phyloP scores from a whole-genome alignment of 1,139 yeast genomes.

The Candida albicans region DNA sequence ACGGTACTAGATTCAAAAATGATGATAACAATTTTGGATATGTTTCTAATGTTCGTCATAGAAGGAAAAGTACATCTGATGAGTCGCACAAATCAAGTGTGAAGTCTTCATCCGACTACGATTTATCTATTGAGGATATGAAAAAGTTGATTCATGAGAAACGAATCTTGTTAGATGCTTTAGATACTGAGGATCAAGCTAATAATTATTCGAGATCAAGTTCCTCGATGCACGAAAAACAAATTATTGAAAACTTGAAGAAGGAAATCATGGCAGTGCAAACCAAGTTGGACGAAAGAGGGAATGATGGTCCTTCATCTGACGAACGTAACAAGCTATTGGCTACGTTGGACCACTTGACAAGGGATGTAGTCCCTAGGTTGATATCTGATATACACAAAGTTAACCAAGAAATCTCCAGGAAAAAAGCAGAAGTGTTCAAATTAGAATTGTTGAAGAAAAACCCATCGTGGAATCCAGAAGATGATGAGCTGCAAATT shows the following conservation, averaged over 20 bases:
- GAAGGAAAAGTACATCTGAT: slow-evolving; percentile 30
- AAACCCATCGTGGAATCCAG: slow-evolving; percentile 58
- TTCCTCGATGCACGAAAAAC: slow-evolving; percentile 10
- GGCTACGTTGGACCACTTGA: slow-evolving; percentile 52
- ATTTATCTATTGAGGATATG: slow-evolving; percentile 49
- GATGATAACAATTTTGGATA: slow-evolving; percentile 64
- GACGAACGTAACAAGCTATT: slow-evolving; percentile 46
- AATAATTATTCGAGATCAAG: slow-evolving; percentile 1
- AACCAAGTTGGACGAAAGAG: slow-evolving; percentile 36
- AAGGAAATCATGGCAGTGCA: slow-evolving; percentile 59
- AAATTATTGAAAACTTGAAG: slow-evolving; percentile 66
- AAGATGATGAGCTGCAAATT: slow-evolving; percentile 52
- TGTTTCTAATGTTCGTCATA: slow-evolving; percentile 66
- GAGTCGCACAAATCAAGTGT: slow-evolving; percentile 16
- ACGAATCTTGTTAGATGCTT: slow-evolving; percentile 65
- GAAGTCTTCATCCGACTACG: slow-evolving; percentile 27
- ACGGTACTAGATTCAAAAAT: slow-evolving; percentile 66
- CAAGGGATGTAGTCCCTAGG: slow-evolving; percentile 65
- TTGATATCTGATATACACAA: slow-evolving; percentile 61
- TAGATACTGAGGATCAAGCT: slow-evolving; percentile 67
- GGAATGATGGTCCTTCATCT: slow-evolving; percentile 31
- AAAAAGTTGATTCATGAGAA: slow-evolving; percentile 68
- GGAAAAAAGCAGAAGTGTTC: slow-evolving; percentile 62
- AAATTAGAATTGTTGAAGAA: slow-evolving; percentile 54
- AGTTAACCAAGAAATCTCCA: slow-evolving; percentile 69